Base-by-base conservation (phyloP, 805 yeast species). In the Naumovozyma castellii region DNA sequence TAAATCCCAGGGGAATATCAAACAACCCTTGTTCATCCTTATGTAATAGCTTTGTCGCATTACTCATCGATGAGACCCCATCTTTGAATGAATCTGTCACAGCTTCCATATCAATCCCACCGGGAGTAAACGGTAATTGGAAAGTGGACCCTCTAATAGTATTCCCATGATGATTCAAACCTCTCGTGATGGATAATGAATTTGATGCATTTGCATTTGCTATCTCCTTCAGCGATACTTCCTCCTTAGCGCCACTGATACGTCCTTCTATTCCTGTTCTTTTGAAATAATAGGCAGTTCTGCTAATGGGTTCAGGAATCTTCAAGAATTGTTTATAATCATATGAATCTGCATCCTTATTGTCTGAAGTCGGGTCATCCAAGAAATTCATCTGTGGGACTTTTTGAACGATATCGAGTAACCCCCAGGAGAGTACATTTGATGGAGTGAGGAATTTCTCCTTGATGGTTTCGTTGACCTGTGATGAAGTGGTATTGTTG, bases 91-190 rank as follows among this genome's bases (percentile, higher is more conserved):
- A 52, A 14, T 41, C 29, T 17, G 32, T 50, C 9, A 47, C 55
- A 3, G 53, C 39, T 30, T 43, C 50, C 48, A 62, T 51, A 2
- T 63, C 63, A n/a, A 75, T 48, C 2, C 97, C 97, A 48, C 98
- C 97, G 0, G 98, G 98, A 42, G 81, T 79, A 56, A 92, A 92
- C 0, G 98, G 98, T 52, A 90, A 62, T 51, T 73, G 83, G 15
- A 77, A 72, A 0, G 94, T 70, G 3, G 76, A 68, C 0, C 97
- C 97, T 35, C 70, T 66, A 2, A 85, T 63, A 2, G 78, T 66
- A 32, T 76, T 80, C n/a, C 66, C 66, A 46, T 75, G 75, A 5
- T 81, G 69, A 13, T 78, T 76, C 45, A 77, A 73, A 39, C 78
- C 73, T 46, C 98, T 69, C 22, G 74, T 76, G 42, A 87, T 57